Evolutionary conservation across 1,284 basidiomycete genomes (phyloP), one percentile per base, ranked within the genome.

Genomic region (Ganoderma lucidum): DNA sequence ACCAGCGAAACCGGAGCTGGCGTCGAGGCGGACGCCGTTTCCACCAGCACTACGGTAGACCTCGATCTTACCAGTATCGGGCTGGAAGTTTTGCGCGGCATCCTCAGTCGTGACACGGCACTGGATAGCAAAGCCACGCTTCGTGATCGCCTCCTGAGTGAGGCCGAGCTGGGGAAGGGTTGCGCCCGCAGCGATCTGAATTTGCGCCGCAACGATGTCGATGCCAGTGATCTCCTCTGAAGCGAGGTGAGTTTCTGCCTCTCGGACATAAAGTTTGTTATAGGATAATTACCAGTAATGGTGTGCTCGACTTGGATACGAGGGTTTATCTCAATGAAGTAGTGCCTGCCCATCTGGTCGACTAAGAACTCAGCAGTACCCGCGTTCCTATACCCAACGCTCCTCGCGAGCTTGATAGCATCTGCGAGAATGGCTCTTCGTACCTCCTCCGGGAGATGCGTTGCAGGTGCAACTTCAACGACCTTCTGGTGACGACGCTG

Each of bases 81-180:
- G 98, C 83, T 98, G 96, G 94, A 99, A 99, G 79, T 86, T 88
- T 66, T 88, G 81, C 32, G 94, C 89, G 10, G 98, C 90, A 81
- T 99, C 97, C 83, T 99, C 98, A n/a, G 98, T 99, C 56, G 98
- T 99, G 82, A 99, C 90, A 86, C 98, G 96, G 82, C 96, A 98
- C 81, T 99, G 98, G 74, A 99, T 99, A 14, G 98, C 97, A 79
- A 95, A 98, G 51, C 98, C 98, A 70, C 98, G 94, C 83, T 96
- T 96, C 74, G 93, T 94, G 81, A 99, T 96, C 64, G 95, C 94
- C 63, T 98, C 96, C 82, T 99, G 98, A n/a, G 94, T 95, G 64
- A 99, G 86, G 69, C 97, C 98, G 71, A 99, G 93, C 81, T 99
- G 96, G 41, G 95, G 91, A 62, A 99, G 90, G 64, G 97, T 96